A percentile compares a stretch with the other conserved stretches of the same genome.
Evolutionary conservation across 2,329 filamentous ascomycete species (phyloP).

Genomic region (Coniosporium tulheliwenetii): DNA sequence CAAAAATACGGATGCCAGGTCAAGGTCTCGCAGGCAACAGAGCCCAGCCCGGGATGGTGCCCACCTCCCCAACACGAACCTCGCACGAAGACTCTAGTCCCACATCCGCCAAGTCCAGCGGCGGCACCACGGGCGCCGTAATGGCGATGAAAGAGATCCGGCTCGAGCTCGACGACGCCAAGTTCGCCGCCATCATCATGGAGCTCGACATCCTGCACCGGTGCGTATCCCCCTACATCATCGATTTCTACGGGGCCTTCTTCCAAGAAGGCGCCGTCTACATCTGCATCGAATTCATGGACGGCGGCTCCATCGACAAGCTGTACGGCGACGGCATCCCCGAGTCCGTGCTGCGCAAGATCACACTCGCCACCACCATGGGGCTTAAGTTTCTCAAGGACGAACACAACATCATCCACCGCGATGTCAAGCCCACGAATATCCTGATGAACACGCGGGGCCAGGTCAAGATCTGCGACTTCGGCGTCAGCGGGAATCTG

Average conservation of each 20-base stretch:
- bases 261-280: constrained; percentile 98
- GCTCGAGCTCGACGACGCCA: constrained; percentile 86
- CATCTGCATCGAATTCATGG: constrained; percentile 99
- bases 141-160: constrained; percentile 99
- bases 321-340: constrained; percentile 83
- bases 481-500: constrained; percentile 89
- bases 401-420: constrained; percentile 97
- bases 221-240: constrained; percentile 88
- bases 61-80: constrained; percentile 17
- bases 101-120: constrained; percentile 17
- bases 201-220: constrained; percentile 92
- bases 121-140: constrained; percentile 53
- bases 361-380: constrained; percentile 77
- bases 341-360: constrained; percentile 75
- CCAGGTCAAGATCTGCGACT: constrained; percentile 96
- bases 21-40: constrained; percentile 46
- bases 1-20: constrained; percentile 43
- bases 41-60: constrained; percentile 17
- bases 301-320: constrained; percentile 94
- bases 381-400: constrained; percentile 90
- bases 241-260: constrained; percentile 97
- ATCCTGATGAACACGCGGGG: constrained; percentile 82
- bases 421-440: constrained; percentile 98
- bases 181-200: constrained; percentile 95
- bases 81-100: constrained; percentile 17